These are phyloP conservation scores for Lomentospora prolificans DNA, from an alignment of 2,329 filamentous ascomycete genomes.

Conservation along the genomic window DNA sequence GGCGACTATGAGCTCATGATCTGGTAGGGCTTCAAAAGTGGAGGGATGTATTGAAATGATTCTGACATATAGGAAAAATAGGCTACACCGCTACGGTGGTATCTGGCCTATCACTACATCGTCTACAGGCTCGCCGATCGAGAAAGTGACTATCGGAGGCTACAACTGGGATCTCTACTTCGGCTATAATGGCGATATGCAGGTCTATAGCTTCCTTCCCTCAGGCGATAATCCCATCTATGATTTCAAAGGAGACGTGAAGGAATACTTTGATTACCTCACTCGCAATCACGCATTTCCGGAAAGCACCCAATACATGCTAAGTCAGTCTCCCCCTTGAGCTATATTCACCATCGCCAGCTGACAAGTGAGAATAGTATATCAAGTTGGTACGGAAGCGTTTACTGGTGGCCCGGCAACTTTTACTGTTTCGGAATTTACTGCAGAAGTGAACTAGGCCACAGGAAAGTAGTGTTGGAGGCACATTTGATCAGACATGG, in stretches of 20 bases:
- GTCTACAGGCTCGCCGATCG: conserved; percentile 33
- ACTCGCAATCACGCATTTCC: no score
- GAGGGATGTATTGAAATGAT: neutral
- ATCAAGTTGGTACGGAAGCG: no score
- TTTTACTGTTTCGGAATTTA: no score
- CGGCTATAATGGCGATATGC: conserved; percentile 42
- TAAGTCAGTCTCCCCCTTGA: no score
- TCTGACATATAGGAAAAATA: conserved; percentile 14
- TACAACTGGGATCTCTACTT: conserved; percentile 42
- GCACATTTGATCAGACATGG: no score
- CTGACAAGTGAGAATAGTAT: no score
- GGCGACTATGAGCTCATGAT: conserved; percentile 55
- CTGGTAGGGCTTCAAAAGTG: conserved; percentile 30
- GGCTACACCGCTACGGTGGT: conserved; percentile 46
- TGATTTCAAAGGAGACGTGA: conserved; percentile 42
- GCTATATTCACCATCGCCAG: no score
- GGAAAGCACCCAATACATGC: no score
- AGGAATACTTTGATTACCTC: no score
- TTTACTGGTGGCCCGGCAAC: no score
- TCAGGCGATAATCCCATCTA: conserved; percentile 24
- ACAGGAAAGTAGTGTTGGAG: no score
- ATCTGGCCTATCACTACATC: conserved; percentile 33
- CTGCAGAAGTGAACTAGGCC: no score
- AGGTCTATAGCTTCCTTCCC: conserved; percentile 24
- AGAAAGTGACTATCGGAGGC: conserved; percentile 26